phyloP scores from a whole-genome alignment of 2,329 filamentous ascomycete genomes.

The Fusarium humuli region DNA sequence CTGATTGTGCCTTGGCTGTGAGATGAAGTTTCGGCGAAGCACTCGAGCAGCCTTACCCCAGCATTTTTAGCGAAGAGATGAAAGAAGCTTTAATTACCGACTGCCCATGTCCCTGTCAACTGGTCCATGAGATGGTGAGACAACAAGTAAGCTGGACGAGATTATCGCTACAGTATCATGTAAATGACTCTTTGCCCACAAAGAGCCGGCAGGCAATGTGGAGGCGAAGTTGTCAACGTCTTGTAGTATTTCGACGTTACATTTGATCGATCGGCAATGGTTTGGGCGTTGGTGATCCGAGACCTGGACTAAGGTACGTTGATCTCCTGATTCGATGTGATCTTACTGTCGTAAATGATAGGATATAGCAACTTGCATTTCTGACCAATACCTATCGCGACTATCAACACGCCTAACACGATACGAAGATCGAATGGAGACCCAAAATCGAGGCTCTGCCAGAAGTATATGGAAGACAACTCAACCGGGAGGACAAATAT shows the following conservation, averaged over 20 bases:
- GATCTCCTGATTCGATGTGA: slow-evolving; percentile 11
- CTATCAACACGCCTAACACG: slow-evolving; percentile 9
- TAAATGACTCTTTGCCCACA: not conserved
- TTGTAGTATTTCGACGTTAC: not conserved
- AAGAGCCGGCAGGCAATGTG: not conserved
- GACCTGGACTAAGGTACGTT: slow-evolving; percentile 6
- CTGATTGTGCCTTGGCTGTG: not conserved
- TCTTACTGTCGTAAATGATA: slow-evolving; percentile 28
- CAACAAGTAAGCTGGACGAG: not conserved
- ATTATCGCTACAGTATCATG: not conserved
- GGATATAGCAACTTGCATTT: not conserved
- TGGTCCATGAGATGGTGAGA: not conserved
- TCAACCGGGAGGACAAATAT: not conserved
- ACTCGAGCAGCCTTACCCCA: not conserved
- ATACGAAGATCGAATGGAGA: not conserved
- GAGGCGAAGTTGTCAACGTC: not conserved
- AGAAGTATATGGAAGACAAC: not conserved
- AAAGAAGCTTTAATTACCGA: not conserved
- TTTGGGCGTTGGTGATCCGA: slow-evolving; percentile 4
- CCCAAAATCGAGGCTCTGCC: not conserved
- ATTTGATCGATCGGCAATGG: slow-evolving; percentile 15
- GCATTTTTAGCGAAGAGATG: not conserved
- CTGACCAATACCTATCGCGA: slow-evolving; percentile 5
- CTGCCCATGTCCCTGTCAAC: not conserved
- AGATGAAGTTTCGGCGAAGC: not conserved